phyloP scores from a whole-genome alignment of 2,329 filamentous ascomycete species.

The Leptographium radiaticola region DNA sequence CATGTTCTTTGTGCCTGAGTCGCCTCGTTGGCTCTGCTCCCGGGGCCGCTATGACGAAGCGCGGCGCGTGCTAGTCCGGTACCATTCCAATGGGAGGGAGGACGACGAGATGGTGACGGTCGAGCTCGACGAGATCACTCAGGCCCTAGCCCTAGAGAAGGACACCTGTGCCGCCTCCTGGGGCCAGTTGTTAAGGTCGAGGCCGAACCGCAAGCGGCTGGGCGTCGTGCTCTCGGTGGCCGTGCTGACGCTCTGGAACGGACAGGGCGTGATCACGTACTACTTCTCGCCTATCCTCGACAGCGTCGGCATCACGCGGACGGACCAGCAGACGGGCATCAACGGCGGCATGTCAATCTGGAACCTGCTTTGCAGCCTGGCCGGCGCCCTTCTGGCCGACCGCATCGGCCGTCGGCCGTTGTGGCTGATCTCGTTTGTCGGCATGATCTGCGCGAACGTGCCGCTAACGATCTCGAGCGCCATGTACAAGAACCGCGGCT shows the following conservation, averaged over 20 bases:
- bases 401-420: slow-evolving; percentile 19
- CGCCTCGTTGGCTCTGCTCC: slow-evolving; percentile 22
- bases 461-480: slow-evolving; percentile 24
- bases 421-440: slow-evolving; percentile 23
- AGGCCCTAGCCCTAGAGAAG: slow-evolving; percentile 43
- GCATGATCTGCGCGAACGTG: slow-evolving; percentile 13
- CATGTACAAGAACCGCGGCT: slow-evolving; percentile 20
- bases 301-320: slow-evolving; percentile 38
- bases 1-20: slow-evolving; percentile 22
- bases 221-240: too few species aligned
- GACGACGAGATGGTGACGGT: slow-evolving; percentile 19
- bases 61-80: slow-evolving; percentile 38
- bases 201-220: too few species aligned
- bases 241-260: slow-evolving; percentile 21
- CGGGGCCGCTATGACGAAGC: slow-evolving; percentile 16
- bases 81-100: slow-evolving; percentile 40
- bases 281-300: slow-evolving; percentile 42
- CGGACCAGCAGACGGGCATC: not conserved
- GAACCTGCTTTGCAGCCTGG: slow-evolving; percentile 22
- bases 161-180: slow-evolving; percentile 17
- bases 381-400: slow-evolving; percentile 21
- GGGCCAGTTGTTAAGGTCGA: too few species aligned
- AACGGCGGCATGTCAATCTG: slow-evolving; percentile 2
- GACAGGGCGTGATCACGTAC: slow-evolving; percentile 49
- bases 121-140: slow-evolving; percentile 48